Evolutionary conservation across 2,329 filamentous ascomycete genomes (phyloP).

Genomic region (Monosporascus sp.): DNA sequence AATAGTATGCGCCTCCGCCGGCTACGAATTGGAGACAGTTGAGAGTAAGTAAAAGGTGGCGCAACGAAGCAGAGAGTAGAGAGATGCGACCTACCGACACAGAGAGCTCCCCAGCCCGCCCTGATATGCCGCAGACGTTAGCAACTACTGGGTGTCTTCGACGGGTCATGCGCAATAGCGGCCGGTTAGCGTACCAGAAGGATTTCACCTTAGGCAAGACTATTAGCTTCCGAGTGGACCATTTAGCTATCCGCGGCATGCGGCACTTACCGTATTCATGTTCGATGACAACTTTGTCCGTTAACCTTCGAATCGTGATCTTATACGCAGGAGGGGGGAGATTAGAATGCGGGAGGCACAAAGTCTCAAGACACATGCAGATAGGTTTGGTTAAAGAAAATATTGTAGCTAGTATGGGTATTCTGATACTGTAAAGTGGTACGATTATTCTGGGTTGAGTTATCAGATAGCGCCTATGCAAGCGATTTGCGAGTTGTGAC

Average conservation of each 20-base stretch:
- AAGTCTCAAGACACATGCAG: not conserved
- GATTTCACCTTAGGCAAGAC: conserved; percentile 48
- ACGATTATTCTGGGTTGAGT: not conserved
- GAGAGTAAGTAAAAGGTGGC: conserved; percentile 9
- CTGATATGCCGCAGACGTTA: conserved; percentile 36
- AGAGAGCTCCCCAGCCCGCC: conserved; percentile 88
- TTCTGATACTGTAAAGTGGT: not conserved
- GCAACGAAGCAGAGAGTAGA: not conserved
- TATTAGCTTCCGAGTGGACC: conserved; percentile 16
- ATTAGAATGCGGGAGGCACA: not conserved
- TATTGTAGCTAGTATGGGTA: not conserved
- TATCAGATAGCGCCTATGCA: not conserved
- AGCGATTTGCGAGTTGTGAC: no score
- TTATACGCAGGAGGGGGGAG: not conserved
- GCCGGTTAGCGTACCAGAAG: conserved; percentile 50
- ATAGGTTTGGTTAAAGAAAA: not conserved
- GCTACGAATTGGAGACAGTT: conserved; percentile 41
- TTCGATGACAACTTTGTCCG: not conserved
- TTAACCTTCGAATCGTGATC: not conserved
- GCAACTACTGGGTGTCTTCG: not conserved
- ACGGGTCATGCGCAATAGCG: not conserved
- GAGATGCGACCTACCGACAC: conserved; percentile 57
- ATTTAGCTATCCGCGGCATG: conserved; percentile 1
- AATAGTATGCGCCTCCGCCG: conserved; percentile 88
- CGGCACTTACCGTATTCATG: conserved; percentile 15